phyloP scores from a whole-genome alignment of 768 basidiomycete species.

The Trametopsis cervina region DNA sequence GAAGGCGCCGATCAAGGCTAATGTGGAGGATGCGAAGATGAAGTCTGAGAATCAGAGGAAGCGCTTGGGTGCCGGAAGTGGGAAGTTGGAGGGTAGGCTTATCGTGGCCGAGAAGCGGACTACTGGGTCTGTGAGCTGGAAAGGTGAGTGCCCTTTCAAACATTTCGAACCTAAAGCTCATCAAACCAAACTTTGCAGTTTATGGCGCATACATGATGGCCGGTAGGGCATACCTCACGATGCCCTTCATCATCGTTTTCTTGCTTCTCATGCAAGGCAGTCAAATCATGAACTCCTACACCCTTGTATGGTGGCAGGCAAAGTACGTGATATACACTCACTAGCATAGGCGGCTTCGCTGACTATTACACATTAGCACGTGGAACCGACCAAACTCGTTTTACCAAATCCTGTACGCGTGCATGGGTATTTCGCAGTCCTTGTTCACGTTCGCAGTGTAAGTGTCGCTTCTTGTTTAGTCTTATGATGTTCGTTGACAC shows the following conservation, averaged over 20 bases:
- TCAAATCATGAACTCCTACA: slow-evolving; percentile 57
- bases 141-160: slow-evolving; percentile 29
- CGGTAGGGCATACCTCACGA: slow-evolving; percentile 41
- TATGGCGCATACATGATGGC: slow-evolving; percentile 54
- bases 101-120: slow-evolving; percentile 59
- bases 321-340: slow-evolving; percentile 31
- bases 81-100: slow-evolving; percentile 58
- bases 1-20: slow-evolving; percentile 9
- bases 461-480: neutral
- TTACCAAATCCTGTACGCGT: slow-evolving; percentile 60
- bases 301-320: slow-evolving; percentile 66
- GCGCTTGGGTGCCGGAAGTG: slow-evolving; percentile 41
- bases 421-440: slow-evolving; percentile 51
- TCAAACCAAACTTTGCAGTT: slow-evolving; percentile 29
- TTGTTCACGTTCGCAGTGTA: slow-evolving; percentile 53
- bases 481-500: neutral
- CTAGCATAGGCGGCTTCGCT: neutral
- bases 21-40: slow-evolving; percentile 29
- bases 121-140: slow-evolving; percentile 53
- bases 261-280: slow-evolving; percentile 55
- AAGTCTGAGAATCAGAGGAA: slow-evolving; percentile 28
- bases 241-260: slow-evolving; percentile 43
- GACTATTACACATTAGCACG: slow-evolving; percentile 24
- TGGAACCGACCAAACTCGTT: slow-evolving; percentile 46
- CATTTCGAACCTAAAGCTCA: neutral